Evolutionary conservation across 163 green algal genomes (phyloP), one percentile per base, ranked within the genome.

Genomic region (Scenedesmus sp.): DNA sequence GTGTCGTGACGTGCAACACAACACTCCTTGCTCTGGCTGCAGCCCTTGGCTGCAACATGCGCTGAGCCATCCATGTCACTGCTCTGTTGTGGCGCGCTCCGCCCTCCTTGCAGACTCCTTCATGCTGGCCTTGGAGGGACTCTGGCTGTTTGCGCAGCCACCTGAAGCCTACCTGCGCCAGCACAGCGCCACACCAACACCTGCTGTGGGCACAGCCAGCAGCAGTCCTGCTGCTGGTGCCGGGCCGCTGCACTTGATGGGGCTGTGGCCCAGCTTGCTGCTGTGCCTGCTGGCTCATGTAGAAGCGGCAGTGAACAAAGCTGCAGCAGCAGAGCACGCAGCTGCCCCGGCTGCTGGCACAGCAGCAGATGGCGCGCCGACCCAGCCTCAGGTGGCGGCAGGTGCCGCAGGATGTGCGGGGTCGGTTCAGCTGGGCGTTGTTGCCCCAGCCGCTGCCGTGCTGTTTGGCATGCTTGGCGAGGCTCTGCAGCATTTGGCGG

Each of bases 381-480:
- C n/a, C 53, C 15, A 51, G 26, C 46, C 44, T 24, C 51, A 30
- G 33, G 13, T n/a, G 20, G 42, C 59, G 30, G 61, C 61, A 46
- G 51, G 24, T 40, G 83, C 40, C 15, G 1, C 1, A 37, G n/a
- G 13, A 37, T 16, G 30, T n/a, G 78, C 35, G 26, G 78, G 37
- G 20, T 16, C 13, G n/a, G 13, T 83, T 6, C 65, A 70, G 33
- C 7, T 15, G 35, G 43, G 15, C 1, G 33, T 84, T 12, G 35
- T 89, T 13, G 24, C 18, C 22, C 26, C 85, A 40, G 65, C 65
- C 26, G 85, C 40, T 20, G n/a, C 85, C 3, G 10, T 83, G 35
- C 85, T 89, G 42, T 44, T 89, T n/a, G 85, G 40, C 35, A 83
- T 89, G 85, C 46, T 89, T 26, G 65, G 37, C 26, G 85, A 89